Evolutionary conservation across 2,329 filamentous ascomycete species (phyloP).

Genomic region (Colletotrichum horii): DNA sequence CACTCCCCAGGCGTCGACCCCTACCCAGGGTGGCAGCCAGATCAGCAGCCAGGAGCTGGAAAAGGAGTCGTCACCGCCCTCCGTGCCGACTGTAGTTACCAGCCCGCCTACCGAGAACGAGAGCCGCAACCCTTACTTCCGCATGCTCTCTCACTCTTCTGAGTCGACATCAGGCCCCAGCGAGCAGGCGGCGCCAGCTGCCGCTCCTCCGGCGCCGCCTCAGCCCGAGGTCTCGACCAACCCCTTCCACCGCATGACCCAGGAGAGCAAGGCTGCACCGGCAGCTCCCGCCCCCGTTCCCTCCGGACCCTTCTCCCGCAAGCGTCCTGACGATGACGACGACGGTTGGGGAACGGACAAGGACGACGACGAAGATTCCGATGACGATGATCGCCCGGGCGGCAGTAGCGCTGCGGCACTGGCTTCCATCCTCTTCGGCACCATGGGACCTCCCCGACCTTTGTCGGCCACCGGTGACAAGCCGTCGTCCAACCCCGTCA

Average conservation of each 20-base stretch:
- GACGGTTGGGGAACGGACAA: conserved; percentile 83
- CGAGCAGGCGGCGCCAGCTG: conserved; percentile 47
- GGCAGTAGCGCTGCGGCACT: conserved; percentile 88
- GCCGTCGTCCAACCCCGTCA: conserved; percentile 44
- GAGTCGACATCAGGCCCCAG: conserved; percentile 55
- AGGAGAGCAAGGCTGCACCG: conserved; percentile 57
- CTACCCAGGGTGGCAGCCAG: conserved; percentile 58
- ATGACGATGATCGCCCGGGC: conserved; percentile 78
- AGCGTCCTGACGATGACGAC: conserved; percentile 69
- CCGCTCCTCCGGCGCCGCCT: conserved; percentile 43
- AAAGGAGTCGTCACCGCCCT: conserved; percentile 53
- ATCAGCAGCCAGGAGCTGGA: conserved; percentile 60
- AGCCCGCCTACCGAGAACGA: conserved; percentile 69
- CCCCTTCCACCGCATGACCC: conserved; percentile 88
- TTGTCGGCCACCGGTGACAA: conserved; percentile 83
- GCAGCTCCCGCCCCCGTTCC: conserved; percentile 41
- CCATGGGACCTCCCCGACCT: conserved; percentile 92
- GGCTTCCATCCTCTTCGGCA: conserved; percentile 93
- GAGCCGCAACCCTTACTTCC: conserved; percentile 95
- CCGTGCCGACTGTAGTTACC: conserved; percentile 53
- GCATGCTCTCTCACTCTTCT: conserved; percentile 77
- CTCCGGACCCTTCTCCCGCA: conserved; percentile 57
- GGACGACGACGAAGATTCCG: conserved; percentile 65
- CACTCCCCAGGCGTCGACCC: conserved; percentile 65
- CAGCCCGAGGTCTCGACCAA: conserved; percentile 77